phyloP scores from a whole-genome alignment of 2,329 filamentous ascomycete genomes.

The Gremmenia infestans region DNA sequence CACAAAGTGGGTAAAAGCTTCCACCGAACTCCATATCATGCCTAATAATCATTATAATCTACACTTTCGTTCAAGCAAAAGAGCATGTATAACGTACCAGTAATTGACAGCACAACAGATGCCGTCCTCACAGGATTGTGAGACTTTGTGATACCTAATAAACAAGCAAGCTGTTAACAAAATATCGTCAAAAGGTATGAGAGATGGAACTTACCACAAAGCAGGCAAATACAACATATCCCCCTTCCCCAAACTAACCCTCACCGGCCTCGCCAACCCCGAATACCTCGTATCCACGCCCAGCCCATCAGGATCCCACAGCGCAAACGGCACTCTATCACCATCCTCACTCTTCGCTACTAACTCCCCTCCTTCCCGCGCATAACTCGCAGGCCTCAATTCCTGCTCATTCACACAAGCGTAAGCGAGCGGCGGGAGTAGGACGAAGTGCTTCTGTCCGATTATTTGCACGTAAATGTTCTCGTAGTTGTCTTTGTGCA shows the following conservation, averaged over 20 bases:
- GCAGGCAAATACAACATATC: conserved; percentile 81
- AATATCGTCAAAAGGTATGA: not conserved
- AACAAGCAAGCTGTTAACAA: not conserved
- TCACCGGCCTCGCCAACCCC: conserved; percentile 51
- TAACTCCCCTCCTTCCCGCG: conserved; percentile 5
- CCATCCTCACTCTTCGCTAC: conserved; percentile 14
- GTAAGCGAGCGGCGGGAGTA: conserved; percentile 67
- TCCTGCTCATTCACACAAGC: conserved; percentile 62
- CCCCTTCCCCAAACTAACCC: conserved; percentile 64
- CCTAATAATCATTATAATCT: conserved; percentile 38
- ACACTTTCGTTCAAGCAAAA: not conserved
- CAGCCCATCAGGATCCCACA: conserved; percentile 59
- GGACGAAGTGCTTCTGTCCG: conserved; percentile 68
- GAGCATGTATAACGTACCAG: conserved; percentile 47
- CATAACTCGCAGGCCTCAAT: conserved; percentile 56
- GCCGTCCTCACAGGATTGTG: conserved; percentile 64
- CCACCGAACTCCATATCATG: conserved; percentile 77
- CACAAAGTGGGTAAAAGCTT: conserved; percentile 52
- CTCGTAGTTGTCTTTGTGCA: conserved; percentile 82
- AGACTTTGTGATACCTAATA: conserved; percentile 71
- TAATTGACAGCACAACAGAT: conserved; percentile 79
- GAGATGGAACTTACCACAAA: conserved; percentile 57
- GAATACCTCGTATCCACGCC: conserved; percentile 51
- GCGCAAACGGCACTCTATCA: conserved; percentile 60
- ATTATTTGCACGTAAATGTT: conserved; percentile 76